Evolutionary conservation across 73 alveolate species (phyloP).

Genomic region (Tetrahymena malaccensis): DNA sequence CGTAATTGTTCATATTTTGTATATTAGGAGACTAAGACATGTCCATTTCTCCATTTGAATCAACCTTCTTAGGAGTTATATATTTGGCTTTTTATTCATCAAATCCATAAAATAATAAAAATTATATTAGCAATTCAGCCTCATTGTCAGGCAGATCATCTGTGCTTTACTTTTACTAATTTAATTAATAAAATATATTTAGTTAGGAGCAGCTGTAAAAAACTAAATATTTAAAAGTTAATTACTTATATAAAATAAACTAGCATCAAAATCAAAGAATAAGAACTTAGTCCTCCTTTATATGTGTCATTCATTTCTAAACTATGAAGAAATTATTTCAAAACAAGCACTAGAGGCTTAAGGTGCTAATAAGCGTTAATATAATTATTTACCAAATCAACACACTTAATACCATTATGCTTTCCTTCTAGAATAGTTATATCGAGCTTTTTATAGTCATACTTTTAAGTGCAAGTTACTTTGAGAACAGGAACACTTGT

Average conservation of each 20-base stretch:
- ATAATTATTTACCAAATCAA: conserved; percentile 6
- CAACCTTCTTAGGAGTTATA: neutral
- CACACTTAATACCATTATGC: conserved; percentile 34
- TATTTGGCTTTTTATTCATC: neutral
- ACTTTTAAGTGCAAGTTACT: neutral
- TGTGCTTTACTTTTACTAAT: neutral
- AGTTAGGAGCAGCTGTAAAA: too few species aligned
- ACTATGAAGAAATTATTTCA: conserved; percentile 37
- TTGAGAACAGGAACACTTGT: conserved; percentile 48
- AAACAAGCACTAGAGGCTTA: conserved; percentile 35
- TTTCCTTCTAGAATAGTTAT: conserved; percentile 31
- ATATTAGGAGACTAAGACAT: neutral
- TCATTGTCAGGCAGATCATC: neutral
- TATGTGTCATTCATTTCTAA: conserved; percentile 41
- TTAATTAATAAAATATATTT: neutral
- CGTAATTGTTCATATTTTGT: neutral
- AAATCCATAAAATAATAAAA: neutral
- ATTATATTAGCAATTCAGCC: neutral
- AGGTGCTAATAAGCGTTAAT: conserved; percentile 2
- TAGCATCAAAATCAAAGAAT: conserved; percentile 46
- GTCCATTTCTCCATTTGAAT: neutral
- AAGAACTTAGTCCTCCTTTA: conserved; percentile 52
- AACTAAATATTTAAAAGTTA: too few species aligned
- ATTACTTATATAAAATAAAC: conserved; percentile 12
- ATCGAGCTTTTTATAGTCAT: conserved; percentile 10